These are phyloP conservation scores for Leishmania tropica DNA, from an alignment of 208 protist species.

Conservation along the genomic window DNA sequence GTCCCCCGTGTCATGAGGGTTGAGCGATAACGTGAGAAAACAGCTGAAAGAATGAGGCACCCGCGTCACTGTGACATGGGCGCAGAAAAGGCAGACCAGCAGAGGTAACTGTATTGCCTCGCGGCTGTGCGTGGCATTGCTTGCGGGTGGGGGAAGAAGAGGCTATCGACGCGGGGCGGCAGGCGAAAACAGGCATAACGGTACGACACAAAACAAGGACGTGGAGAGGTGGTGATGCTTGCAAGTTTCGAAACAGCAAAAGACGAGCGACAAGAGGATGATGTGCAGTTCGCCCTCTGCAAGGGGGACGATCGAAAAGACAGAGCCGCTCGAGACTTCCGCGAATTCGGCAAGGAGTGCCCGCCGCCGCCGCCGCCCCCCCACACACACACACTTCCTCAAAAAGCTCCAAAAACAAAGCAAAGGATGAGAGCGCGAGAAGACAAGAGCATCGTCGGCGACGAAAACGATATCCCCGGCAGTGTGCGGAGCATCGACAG, in stretches of 20 bases:
- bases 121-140: neutral
- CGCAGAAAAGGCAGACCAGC: neutral
- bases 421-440: neutral
- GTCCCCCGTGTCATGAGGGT: neutral
- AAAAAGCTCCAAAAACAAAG: neutral
- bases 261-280: neutral
- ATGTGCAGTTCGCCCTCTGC: neutral
- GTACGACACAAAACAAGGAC: neutral
- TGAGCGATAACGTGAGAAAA: neutral
- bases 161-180: neutral
- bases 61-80: neutral
- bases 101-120: neutral
- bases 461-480: neutral
- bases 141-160: neutral
- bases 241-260: neutral
- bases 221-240: neutral
- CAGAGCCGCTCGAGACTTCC: neutral
- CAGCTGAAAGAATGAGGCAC: neutral
- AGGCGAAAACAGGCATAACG: neutral
- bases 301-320: neutral
- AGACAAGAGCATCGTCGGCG: neutral
- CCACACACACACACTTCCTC: no score
- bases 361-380: no score
- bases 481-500: neutral
- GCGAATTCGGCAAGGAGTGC: neutral